Percentiles rank a stretch among this genome's conserved stretches.
Evolutionary conservation across 2,329 filamentous ascomycete genomes (phyloP).

Genomic region (Apiospora rasikravindrae): DNA sequence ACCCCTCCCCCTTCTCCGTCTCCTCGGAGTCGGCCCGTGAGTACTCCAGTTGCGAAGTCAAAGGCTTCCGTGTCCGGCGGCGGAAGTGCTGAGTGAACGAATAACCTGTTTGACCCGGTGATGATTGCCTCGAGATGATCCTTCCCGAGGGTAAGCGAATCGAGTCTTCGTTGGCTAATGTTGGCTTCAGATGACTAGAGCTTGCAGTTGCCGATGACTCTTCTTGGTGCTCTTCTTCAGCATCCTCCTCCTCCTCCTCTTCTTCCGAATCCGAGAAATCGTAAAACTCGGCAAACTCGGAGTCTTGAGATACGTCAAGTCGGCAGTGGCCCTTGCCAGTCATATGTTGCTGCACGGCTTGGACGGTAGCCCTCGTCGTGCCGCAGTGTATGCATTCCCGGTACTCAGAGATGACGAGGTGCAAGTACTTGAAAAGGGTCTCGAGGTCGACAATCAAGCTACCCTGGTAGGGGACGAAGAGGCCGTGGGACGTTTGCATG

Average conservation of each 20-base stretch:
- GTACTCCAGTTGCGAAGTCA: conserved; percentile 20
- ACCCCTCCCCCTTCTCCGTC: not conserved
- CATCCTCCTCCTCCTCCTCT: conserved; percentile 20
- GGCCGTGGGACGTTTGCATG: conserved; percentile 54
- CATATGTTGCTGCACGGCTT: conserved; percentile 53
- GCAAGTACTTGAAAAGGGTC: conserved; percentile 52
- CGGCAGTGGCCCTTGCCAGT: conserved; percentile 34
- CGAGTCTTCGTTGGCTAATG: conserved; percentile 29
- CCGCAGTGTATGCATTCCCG: conserved; percentile 58
- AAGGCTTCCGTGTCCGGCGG: not conserved
- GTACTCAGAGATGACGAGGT: conserved; percentile 53
- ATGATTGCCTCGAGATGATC: conserved; percentile 28
- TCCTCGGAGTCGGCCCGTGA: conserved; percentile 24
- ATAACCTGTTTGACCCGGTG: not conserved
- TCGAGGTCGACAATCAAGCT: conserved; percentile 51
- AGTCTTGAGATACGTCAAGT: conserved; percentile 31
- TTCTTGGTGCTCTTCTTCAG: conserved; percentile 18
- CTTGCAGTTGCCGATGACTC: conserved; percentile 18
- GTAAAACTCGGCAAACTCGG: conserved; percentile 37
- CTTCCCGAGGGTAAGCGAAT: conserved; percentile 34
- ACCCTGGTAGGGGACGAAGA: conserved; percentile 47
- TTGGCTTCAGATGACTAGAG: conserved; percentile 23
- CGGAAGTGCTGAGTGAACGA: not conserved
- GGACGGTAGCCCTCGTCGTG: conserved; percentile 45
- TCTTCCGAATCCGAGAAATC: conserved; percentile 30